Base-by-base conservation (phyloP, 768 basidiomycete genomes). In the Cubamyces sp. region DNA sequence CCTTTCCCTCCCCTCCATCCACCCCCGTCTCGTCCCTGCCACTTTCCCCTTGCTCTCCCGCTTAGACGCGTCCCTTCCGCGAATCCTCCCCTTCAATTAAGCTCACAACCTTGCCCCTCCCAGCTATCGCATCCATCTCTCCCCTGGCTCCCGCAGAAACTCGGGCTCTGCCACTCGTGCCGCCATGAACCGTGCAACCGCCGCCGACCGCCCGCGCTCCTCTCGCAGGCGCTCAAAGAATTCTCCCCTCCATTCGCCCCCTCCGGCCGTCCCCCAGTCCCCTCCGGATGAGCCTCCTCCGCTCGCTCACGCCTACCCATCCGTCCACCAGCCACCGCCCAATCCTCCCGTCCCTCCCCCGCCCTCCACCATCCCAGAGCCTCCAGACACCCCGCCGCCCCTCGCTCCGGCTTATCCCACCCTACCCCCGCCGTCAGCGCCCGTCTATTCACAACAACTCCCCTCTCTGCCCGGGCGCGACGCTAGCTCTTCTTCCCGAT, bases 61-160 rank as follows among this genome's bases (percentile, higher is more conserved):
- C 43, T 25, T 42, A n/a, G 14, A 18, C 23, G 21, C 28, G 8
- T 21, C 41, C 34, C 56, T 48, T 21, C 39, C 34, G 49, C 25
- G 28, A 9, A 42, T 21, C 40, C 11, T 19, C 4, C 28, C 28
- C 8, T 30, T 30, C 28, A 30, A 30, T 30, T 41, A 18, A 6
- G 34, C 54, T 58, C 47, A 51, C 49, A 23, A 46, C 45, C 34
- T 48, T 48, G 28, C 19, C 58, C 58, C 34, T 68, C 46, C 1
- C 69, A 92, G 90, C 68, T 92, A 91, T 69, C 87, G 90, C 19
- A 91, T 92, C 65, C 90, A 92, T 70, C 79, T 92, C 21, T 91
- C 90, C 1, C 91, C 91, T 0, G 88, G 91, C 52, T 92, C 90
- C 0, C 82, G 90, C 30, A 77, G 90, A 50, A 85, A 80, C 69